Evolutionary conservation across 371 early-diverging fungal species (phyloP).

Genomic region (Mortierella sp.): DNA sequence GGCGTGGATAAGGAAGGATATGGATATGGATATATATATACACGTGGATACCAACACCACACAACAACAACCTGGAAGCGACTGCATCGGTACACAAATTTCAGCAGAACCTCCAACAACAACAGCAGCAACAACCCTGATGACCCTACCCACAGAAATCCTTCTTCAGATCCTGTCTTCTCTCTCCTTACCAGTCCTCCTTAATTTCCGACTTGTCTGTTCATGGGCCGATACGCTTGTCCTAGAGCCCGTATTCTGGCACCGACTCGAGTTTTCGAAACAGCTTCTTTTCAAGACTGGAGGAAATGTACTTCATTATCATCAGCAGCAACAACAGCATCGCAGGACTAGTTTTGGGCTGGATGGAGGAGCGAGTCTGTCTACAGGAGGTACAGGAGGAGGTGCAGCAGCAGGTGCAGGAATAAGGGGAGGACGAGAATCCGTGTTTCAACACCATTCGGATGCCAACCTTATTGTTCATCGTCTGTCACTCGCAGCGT

Average conservation of each 20-base stretch:
- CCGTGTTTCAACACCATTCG: constrained; percentile 17
- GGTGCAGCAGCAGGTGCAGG: neutral
- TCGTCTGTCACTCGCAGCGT: constrained; percentile 21
- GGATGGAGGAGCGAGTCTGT: neutral
- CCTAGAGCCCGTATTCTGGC: constrained; percentile 44
- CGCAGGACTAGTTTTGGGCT: neutral
- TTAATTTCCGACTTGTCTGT: constrained; percentile 37
- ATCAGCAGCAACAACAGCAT: neutral
- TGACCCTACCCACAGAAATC: constrained; percentile 29
- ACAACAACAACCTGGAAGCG: neutral
- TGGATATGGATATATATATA: neutral
- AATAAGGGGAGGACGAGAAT: neutral
- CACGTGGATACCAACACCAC: neutral
- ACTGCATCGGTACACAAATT: no score
- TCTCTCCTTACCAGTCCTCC: neutral
- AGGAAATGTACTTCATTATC: neutral
- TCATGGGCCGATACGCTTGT: constrained; percentile 16
- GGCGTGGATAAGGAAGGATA: neutral
- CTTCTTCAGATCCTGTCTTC: constrained; percentile 26
- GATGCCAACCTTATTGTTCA: constrained; percentile 31
- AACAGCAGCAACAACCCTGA: neutral
- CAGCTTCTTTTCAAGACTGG: constrained; percentile 17
- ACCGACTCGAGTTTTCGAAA: constrained; percentile 31
- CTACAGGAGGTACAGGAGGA: neutral
- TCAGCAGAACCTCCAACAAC: neutral